Evolutionary conservation across 306 rosid species (phyloP).

Genomic region (Prunus davidiana): DNA sequence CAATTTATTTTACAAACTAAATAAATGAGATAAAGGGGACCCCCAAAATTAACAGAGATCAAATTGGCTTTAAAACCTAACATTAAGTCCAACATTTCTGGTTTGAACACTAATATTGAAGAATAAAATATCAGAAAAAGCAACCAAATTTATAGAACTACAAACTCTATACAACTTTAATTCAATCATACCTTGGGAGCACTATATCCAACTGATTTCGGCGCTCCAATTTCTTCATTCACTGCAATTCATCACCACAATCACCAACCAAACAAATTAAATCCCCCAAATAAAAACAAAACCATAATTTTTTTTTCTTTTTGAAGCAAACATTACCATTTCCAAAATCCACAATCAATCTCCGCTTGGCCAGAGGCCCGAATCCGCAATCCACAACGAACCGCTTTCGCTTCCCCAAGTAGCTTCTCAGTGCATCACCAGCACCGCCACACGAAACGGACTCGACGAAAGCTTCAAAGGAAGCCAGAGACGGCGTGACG

Average conservation of each 20-base stretch:
- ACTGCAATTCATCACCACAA: conserved; percentile 28
- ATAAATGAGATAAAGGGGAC: background rate
- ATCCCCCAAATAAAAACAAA: background rate
- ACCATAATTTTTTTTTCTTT: background rate
- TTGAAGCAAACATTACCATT: conserved; percentile 17
- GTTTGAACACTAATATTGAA: background rate
- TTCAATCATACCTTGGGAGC: conserved; percentile 25
- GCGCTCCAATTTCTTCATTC: conserved; percentile 4
- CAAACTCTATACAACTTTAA: background rate
- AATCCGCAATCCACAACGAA: background rate
- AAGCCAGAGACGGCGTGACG: conserved; percentile 29
- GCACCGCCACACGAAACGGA: conserved; percentile 5
- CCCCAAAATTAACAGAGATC: background rate
- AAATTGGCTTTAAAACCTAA: background rate
- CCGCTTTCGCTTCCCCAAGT: conserved; percentile 40
- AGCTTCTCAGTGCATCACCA: background rate
- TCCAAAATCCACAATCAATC: conserved; percentile 3
- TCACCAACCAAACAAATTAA: background rate
- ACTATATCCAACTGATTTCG: conserved; percentile 6
- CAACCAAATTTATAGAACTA: background rate
- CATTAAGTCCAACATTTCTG: background rate
- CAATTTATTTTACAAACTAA: background rate
- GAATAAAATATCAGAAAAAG: background rate
- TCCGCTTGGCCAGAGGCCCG: conserved; percentile 13
- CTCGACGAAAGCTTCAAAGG: conserved; percentile 18